phyloP scores from a whole-genome alignment of 2,329 filamentous ascomycete species.

The Aspergillus costaricaensis region DNA sequence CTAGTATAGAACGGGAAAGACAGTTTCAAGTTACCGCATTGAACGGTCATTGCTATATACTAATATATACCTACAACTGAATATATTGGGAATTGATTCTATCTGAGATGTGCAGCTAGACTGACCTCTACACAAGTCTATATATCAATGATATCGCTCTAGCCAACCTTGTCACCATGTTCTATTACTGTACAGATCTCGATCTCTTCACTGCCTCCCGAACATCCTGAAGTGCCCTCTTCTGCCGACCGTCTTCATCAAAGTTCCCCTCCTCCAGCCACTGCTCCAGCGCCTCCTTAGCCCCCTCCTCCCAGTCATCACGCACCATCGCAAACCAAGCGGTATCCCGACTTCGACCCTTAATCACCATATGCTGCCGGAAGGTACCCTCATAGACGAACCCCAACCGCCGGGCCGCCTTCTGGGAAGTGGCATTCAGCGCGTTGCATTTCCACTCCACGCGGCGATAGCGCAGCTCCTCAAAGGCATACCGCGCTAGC shows the following conservation, averaged over 20 bases:
- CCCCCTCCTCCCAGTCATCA: conserved; percentile 64
- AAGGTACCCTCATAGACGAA: conserved; percentile 63
- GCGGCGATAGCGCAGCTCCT: conserved; percentile 56
- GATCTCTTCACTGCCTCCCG: background rate
- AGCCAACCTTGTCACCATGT: no score
- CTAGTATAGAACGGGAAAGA: no score
- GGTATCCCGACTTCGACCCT: conserved; percentile 60
- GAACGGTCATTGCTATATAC: no score
- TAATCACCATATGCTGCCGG: conserved; percentile 62
- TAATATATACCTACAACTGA: no score
- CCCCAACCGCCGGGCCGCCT: conserved; percentile 59
- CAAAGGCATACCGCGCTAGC: conserved; percentile 57
- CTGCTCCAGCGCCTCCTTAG: conserved; percentile 50
- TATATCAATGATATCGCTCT: no score
- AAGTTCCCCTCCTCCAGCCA: conserved; percentile 62
- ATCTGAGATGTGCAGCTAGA: no score
- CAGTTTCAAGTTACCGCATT: no score
- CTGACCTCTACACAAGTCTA: no score
- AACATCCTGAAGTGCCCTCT: background rate
- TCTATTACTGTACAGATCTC: no score
- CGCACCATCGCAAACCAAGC: conserved; percentile 62
- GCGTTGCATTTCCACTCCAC: conserved; percentile 67
- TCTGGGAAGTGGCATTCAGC: conserved; percentile 56
- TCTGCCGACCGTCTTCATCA: conserved; percentile 47
- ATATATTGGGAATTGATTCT: no score